phyloP scores from a whole-genome alignment of 208 protist genomes.

The Naegleria gruberi region DNA sequence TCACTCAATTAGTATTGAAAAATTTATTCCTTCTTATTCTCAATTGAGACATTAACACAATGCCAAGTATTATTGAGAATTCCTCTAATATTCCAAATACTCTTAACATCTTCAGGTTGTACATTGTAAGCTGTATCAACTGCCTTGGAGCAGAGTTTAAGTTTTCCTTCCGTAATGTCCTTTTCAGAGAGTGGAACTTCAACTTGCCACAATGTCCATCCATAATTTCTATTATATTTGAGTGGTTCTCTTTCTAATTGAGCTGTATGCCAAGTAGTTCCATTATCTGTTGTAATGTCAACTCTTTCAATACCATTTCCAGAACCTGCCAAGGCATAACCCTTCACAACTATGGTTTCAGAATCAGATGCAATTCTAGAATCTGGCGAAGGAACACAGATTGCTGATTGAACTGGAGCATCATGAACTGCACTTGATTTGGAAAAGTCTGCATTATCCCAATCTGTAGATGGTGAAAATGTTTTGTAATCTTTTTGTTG shows the following conservation, averaged over 20 bases:
- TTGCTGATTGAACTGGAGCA: conserved; percentile 61
- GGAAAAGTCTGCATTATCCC: conserved; percentile 34
- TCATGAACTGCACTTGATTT: conserved; percentile 50
- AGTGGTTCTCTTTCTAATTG: conserved; percentile 33
- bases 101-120: conserved; percentile 44
- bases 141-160: conserved; percentile 34
- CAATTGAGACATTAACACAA: conserved; percentile 24
- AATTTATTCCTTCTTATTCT: no score
- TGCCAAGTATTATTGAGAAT: conserved; percentile 52
- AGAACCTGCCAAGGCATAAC: conserved; percentile 59
- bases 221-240: conserved; percentile 37
- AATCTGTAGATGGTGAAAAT: conserved; percentile 53
- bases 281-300: conserved; percentile 63
- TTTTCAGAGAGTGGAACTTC: conserved; percentile 27
- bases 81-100: conserved; percentile 54
- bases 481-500: conserved; percentile 74
- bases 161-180: background rate
- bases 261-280: conserved; percentile 53
- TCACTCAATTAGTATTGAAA: no score
- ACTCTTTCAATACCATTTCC: conserved; percentile 63
- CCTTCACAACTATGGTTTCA: conserved; percentile 35
- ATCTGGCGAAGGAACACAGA: conserved; percentile 44
- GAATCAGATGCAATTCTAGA: conserved; percentile 34
- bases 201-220: conserved; percentile 38
- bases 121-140: conserved; percentile 47